These are phyloP conservation scores for Aspergillus sojae DNA, from an alignment of 2,329 filamentous ascomycete species.

Conservation along the genomic window DNA sequence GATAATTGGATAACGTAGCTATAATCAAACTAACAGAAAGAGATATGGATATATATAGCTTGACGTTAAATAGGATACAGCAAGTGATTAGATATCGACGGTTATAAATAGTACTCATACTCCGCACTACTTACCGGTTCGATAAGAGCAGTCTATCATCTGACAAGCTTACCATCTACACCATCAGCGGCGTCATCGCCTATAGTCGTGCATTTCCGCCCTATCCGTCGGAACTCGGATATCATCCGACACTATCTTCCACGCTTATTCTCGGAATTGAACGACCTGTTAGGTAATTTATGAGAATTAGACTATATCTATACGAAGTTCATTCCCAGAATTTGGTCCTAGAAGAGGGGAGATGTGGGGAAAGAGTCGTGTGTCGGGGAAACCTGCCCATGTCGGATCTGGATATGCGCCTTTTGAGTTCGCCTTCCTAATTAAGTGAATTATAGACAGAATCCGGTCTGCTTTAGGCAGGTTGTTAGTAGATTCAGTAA, in stretches of 20 bases:
- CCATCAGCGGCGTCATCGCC: not conserved
- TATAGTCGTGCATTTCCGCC: not conserved
- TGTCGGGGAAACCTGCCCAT: not conserved
- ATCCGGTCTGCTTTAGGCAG: not conserved
- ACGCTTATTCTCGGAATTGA: not conserved
- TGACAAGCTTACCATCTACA: not conserved
- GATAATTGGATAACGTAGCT: not conserved
- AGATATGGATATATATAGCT: not conserved
- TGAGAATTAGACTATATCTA: not conserved
- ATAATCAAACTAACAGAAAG: not conserved
- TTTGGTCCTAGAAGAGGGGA: not conserved
- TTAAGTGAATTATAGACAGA: not conserved
- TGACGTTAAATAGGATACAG: not conserved
- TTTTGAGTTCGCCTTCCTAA: not conserved
- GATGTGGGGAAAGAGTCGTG: not conserved
- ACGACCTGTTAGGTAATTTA: not conserved
- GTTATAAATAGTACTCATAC: not conserved
- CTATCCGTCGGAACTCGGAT: not conserved
- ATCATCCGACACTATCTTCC: not conserved
- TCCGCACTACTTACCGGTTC: not conserved
- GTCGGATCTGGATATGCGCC: not conserved
- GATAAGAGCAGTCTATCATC: not conserved
- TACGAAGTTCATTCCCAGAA: not conserved
- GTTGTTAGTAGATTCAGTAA: not conserved
- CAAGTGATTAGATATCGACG: not conserved